These are phyloP conservation scores for Fusarium ramigenum DNA, from an alignment of 2,329 filamentous ascomycete genomes.

Conservation along the genomic window DNA sequence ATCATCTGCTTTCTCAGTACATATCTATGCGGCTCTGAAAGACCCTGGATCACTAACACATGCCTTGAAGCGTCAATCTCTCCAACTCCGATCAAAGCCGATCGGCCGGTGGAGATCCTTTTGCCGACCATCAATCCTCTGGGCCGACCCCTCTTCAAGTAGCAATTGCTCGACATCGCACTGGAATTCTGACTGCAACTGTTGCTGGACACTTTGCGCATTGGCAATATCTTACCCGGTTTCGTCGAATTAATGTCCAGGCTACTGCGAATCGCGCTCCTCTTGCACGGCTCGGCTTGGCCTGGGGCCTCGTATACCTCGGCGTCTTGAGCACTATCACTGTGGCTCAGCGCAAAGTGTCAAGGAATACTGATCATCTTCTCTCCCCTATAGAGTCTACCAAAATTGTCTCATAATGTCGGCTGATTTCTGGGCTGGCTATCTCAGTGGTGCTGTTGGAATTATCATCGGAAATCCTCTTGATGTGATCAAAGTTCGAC, in stretches of 20 bases:
- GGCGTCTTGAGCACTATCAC: conserved; percentile 39
- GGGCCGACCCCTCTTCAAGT: conserved; percentile 42
- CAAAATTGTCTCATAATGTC: conserved; percentile 66
- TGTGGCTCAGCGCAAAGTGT: conserved; percentile 34
- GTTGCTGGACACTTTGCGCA: conserved; percentile 40
- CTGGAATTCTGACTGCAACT: conserved; percentile 36
- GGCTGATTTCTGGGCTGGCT: conserved; percentile 93
- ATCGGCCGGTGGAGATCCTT: conserved; percentile 35
- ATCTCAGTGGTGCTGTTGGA: conserved; percentile 83
- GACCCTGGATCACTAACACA: conserved; percentile 26
- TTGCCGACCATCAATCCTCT: conserved; percentile 41
- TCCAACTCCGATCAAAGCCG: conserved; percentile 39
- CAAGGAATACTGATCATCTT: conserved; percentile 15
- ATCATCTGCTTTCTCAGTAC: conserved; percentile 1
- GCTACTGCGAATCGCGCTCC: conserved; percentile 29
- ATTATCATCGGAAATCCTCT: conserved; percentile 92
- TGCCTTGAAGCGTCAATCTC: conserved; percentile 31
- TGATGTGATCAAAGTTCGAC: conserved; percentile 69
- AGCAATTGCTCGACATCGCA: conserved; percentile 36
- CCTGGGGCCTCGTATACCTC: conserved; percentile 38
- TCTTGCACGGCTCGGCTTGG: conserved; percentile 36
- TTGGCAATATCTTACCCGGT: conserved; percentile 39
- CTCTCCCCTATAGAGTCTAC: conserved; percentile 7
- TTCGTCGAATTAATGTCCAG: conserved; percentile 31
- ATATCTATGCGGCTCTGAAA: not conserved